A percentile compares a stretch with the other conserved stretches of the same genome.
phyloP scores from a whole-genome alignment of 179 eudicot genomes.

The Vitellaria paradoxa region DNA sequence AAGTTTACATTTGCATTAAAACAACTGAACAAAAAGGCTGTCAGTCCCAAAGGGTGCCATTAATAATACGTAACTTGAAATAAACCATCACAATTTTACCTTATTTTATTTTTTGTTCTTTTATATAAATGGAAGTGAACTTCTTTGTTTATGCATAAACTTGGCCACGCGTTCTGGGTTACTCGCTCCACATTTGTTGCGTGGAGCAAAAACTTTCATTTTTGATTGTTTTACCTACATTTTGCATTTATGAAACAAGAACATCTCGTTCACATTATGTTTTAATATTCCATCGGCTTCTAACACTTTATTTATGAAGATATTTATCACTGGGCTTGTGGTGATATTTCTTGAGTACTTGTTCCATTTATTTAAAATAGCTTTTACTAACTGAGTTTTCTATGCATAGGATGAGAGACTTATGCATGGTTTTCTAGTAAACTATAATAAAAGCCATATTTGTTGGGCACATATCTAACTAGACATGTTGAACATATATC shows the following conservation, averaged over 20 bases:
- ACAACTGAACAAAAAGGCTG: background rate
- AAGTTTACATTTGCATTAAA: slow-evolving; percentile 19
- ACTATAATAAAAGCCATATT: too few relatives aligned
- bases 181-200: background rate
- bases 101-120: background rate
- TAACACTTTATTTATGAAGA: too few relatives aligned
- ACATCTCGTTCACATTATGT: background rate
- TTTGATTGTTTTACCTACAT: background rate
- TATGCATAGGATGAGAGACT: too few relatives aligned
- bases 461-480: too few relatives aligned
- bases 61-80: background rate
- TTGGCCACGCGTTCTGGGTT: background rate
- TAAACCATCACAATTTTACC: background rate
- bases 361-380: too few relatives aligned
- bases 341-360: too few relatives aligned
- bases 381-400: too few relatives aligned
- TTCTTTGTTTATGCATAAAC: background rate
- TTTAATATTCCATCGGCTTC: too few relatives aligned
- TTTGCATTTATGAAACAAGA: background rate
- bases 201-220: background rate
- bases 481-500: too few relatives aligned
- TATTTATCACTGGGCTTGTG: too few relatives aligned
- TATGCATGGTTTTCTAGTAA: too few relatives aligned
- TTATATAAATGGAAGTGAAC: background rate
- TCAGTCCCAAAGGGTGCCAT: background rate